Percentiles rank a stretch among this genome's conserved stretches.
Evolutionary conservation across 2,329 filamentous ascomycete species (phyloP).

Genomic region (Exophiala phaeomuriformis): DNA sequence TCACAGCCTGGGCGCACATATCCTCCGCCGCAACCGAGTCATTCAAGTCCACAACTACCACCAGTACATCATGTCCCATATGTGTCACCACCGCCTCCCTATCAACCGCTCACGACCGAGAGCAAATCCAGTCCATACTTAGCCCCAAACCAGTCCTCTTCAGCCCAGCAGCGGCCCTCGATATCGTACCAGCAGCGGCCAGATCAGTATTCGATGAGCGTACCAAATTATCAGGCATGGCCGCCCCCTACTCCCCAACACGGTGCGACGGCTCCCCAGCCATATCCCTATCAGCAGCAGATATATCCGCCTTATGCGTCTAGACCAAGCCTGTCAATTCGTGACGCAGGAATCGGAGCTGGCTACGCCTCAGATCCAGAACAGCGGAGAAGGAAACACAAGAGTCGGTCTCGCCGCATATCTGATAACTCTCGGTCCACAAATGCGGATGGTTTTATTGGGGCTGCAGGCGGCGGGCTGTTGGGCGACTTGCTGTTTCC

Average conservation of each 20-base stretch:
- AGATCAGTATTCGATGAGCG: slow-evolving; percentile 11
- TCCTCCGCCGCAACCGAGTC: slow-evolving; percentile 6
- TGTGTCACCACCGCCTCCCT: slow-evolving; percentile 21
- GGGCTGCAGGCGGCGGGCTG: slow-evolving; percentile 26
- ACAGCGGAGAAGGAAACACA: slow-evolving; percentile 21
- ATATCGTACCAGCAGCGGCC: slow-evolving; percentile 11
- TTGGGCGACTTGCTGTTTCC: slow-evolving; percentile 28
- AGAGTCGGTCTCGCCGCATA: slow-evolving; percentile 10
- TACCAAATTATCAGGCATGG: slow-evolving; percentile 14
- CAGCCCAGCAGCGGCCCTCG: slow-evolving; percentile 18
- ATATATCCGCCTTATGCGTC: slow-evolving; percentile 3
- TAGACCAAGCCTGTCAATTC: background rate
- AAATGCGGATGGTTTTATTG: slow-evolving; percentile 24
- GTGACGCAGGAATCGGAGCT: background rate
- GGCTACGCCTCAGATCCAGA: slow-evolving; percentile 28
- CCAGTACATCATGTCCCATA: background rate
- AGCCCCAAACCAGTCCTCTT: slow-evolving; percentile 6
- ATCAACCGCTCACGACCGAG: slow-evolving; percentile 17
- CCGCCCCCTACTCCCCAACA: slow-evolving; percentile 8
- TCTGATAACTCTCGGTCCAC: slow-evolving; percentile 23
- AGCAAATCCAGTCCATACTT: slow-evolving; percentile 22
- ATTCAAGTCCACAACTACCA: slow-evolving; percentile 9
- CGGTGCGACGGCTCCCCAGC: slow-evolving; percentile 11
- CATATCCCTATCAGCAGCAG: slow-evolving; percentile 14
- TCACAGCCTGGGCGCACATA: slow-evolving; percentile 10